phyloP scores from a whole-genome alignment of 1,284 basidiomycete genomes.

The Fistulina hepatica region DNA sequence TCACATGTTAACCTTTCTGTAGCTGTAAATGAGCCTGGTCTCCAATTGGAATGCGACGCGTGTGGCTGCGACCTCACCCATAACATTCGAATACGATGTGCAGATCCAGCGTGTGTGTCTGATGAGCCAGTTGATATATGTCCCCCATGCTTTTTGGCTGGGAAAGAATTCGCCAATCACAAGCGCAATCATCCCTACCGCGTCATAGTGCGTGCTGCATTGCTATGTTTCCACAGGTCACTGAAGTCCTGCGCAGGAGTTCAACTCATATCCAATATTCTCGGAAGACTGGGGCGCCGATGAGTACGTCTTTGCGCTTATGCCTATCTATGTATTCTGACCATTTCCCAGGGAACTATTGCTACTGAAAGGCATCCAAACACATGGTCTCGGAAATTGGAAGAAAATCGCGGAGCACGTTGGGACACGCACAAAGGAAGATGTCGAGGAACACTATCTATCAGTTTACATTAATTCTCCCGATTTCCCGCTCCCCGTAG shows the following conservation, averaged over 20 bases:
- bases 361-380: slow-evolving; percentile 81
- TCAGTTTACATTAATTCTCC: slow-evolving; percentile 72
- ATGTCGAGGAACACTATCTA: slow-evolving; percentile 87
- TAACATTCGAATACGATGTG: slow-evolving; percentile 87
- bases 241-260: slow-evolving; percentile 47
- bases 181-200: slow-evolving; percentile 87
- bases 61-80: slow-evolving; percentile 73
- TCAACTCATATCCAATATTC: slow-evolving; percentile 95
- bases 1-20: slow-evolving; percentile 15
- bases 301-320: slow-evolving; percentile 47
- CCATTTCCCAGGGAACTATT: slow-evolving; percentile 63
- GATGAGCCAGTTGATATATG: slow-evolving; percentile 82
- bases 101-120: slow-evolving; percentile 63
- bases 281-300: slow-evolving; percentile 96
- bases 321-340: slow-evolving; percentile 1
- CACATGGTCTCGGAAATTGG: slow-evolving; percentile 95
- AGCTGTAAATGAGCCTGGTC: slow-evolving; percentile 70
- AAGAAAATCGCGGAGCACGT: slow-evolving; percentile 93
- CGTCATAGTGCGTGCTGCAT: slow-evolving; percentile 64
- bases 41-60: slow-evolving; percentile 66
- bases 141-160: slow-evolving; percentile 84
- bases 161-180: slow-evolving; percentile 83
- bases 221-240: slow-evolving; percentile 5
- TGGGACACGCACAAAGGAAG: slow-evolving; percentile 90
- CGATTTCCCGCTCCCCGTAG: slow-evolving; percentile 71